These are phyloP conservation scores for Discostella stelligera DNA, from an alignment of 352 stramenopile genomes.

Conservation along the genomic window DNA sequence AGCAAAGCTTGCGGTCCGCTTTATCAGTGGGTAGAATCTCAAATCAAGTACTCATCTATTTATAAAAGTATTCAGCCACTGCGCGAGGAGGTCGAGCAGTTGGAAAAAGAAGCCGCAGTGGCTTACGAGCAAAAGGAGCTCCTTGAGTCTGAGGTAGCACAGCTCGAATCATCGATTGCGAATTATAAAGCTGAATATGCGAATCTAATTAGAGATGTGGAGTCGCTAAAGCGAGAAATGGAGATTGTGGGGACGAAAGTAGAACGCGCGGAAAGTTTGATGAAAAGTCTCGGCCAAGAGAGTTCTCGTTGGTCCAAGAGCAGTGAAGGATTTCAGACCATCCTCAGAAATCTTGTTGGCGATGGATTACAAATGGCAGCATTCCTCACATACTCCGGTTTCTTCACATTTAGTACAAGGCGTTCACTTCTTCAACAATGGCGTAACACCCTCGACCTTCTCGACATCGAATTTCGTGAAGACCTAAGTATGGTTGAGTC, in stretches of 20 bases:
- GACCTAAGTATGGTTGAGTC: slow-evolving; percentile 94
- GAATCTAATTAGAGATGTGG: slow-evolving; percentile 94
- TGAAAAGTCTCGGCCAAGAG: slow-evolving; percentile 97
- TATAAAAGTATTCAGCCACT: slow-evolving; percentile 98
- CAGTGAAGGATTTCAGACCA: slow-evolving; percentile 93
- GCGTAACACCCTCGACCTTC: slow-evolving; percentile 90
- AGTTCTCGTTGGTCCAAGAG: slow-evolving; percentile 97
- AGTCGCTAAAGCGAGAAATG: slow-evolving; percentile 98
- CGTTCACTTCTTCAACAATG: slow-evolving; percentile 92
- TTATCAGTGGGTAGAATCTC: slow-evolving; percentile 98
- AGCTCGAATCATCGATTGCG: slow-evolving; percentile 94
- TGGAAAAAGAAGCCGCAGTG: slow-evolving; percentile 93
- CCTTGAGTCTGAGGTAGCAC: slow-evolving; percentile 90
- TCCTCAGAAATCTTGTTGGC: slow-evolving; percentile 95
- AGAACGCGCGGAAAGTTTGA: slow-evolving; percentile 92
- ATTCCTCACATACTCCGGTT: slow-evolving; percentile 98
- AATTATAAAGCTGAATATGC: slow-evolving; percentile 99
- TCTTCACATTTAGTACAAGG: slow-evolving; percentile 97
- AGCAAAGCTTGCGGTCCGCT: slow-evolving; percentile 95
- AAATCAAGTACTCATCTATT: slow-evolving; percentile 98
- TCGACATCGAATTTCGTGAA: slow-evolving; percentile 87
- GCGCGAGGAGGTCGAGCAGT: slow-evolving; percentile 94
- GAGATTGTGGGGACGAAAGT: slow-evolving; percentile 95
- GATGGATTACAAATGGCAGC: slow-evolving; percentile 89
- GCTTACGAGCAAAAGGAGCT: slow-evolving; percentile 90